phyloP scores from a whole-genome alignment of 768 basidiomycete species.

The Glaciozyma antarctica region DNA sequence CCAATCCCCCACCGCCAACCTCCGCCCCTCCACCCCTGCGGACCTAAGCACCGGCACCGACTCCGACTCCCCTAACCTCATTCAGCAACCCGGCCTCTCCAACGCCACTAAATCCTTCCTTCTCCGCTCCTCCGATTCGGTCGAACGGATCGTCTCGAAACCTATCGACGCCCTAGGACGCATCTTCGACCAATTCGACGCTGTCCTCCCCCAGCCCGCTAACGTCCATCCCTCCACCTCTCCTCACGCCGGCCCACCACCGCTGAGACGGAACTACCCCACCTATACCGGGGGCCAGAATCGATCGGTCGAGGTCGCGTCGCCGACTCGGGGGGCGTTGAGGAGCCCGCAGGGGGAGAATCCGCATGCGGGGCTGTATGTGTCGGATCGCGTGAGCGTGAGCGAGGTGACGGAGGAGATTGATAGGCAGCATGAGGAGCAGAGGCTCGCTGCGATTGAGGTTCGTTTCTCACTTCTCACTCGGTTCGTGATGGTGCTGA shows the following conservation, averaged over 20 bases:
- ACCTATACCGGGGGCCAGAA: conserved; percentile 10
- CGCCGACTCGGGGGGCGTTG: neutral
- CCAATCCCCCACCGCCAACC: neutral
- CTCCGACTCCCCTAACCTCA: conserved; percentile 20
- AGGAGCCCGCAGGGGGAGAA: neutral
- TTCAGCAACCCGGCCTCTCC: neutral
- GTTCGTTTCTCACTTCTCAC: conserved; percentile 40
- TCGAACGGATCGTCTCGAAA: conserved; percentile 33
- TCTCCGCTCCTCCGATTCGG: conserved; percentile 27
- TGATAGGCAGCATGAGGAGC: conserved; percentile 25
- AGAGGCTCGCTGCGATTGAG: conserved; percentile 12
- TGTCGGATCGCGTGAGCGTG: neutral
- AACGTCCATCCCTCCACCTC: neutral
- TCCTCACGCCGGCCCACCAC: too few species aligned
- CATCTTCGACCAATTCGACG: conserved; percentile 34
- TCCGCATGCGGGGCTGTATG: conserved; percentile 15
- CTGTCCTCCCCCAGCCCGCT: neutral
- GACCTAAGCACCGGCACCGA: neutral
- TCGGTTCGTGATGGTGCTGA: conserved; percentile 47
- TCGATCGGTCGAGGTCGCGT: neutral
- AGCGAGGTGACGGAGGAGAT: conserved; percentile 11
- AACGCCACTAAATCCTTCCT: conserved; percentile 19
- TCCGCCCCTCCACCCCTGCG: neutral
- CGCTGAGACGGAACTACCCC: conserved; percentile 3
- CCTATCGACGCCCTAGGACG: conserved; percentile 36